Conservation (phyloP, 164 flowering plant species). For the Umbellularia californica region DNA sequence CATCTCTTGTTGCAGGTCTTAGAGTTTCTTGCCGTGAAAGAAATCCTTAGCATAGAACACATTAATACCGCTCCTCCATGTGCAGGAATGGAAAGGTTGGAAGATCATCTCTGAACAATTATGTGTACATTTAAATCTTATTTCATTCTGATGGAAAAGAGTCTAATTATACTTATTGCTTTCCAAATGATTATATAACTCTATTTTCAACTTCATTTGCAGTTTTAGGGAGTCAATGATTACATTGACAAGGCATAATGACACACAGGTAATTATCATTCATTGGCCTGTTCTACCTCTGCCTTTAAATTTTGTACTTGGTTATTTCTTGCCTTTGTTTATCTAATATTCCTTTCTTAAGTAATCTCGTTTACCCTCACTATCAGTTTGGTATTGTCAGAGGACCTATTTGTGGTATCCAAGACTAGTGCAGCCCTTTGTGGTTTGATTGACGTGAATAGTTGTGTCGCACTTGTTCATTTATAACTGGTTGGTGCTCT, state of each 20-base stretch:
- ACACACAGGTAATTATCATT: slow-evolving; percentile 53
- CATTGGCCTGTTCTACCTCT: not conserved
- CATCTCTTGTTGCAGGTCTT: slow-evolving; percentile 23
- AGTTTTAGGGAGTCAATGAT: slow-evolving; percentile 86
- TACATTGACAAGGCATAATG: slow-evolving; percentile 64
- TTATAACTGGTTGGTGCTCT: too few species aligned
- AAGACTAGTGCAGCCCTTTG: not conserved
- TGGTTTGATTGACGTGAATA: not conserved
- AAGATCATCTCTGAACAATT: not conserved
- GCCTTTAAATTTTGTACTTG: not conserved
- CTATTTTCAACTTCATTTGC: slow-evolving; percentile 21
- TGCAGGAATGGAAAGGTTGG: slow-evolving; percentile 91
- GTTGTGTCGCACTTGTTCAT: not conserved
- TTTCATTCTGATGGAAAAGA: not conserved
- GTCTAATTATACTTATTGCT: not conserved
- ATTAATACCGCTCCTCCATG: slow-evolving; percentile 71
- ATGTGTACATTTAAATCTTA: not conserved
- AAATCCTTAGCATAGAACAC: slow-evolving; percentile 66
- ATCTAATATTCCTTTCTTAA: too few species aligned
- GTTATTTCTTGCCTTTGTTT: not conserved
- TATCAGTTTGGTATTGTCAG: too few species aligned
- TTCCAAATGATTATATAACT: too few species aligned
- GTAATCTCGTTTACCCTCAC: too few species aligned
- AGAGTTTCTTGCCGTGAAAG: slow-evolving; percentile 63
- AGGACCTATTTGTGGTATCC: not conserved